These are phyloP conservation scores for Halenospora varia DNA, from an alignment of 495 filamentous ascomycete species.

Conservation along the genomic window DNA sequence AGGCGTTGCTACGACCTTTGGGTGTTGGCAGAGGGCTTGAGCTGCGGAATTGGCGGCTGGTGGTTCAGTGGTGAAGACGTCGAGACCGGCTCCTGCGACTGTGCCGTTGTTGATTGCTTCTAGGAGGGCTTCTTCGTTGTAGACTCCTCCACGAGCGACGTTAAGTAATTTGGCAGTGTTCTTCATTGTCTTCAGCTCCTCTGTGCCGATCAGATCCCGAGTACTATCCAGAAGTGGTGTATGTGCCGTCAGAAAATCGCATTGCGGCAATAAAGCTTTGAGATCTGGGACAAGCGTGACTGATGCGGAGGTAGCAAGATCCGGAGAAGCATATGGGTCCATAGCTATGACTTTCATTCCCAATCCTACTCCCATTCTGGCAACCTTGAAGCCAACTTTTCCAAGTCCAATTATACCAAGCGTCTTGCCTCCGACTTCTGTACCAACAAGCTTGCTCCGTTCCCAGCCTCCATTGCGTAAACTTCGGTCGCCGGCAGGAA, in stretches of 20 bases:
- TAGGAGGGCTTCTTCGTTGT: constrained; percentile 66
- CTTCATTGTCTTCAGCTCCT: constrained; percentile 66
- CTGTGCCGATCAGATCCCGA: constrained; percentile 56
- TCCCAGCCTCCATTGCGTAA: constrained; percentile 65
- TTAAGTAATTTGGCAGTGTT: constrained; percentile 60
- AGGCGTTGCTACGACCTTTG: constrained; percentile 63
- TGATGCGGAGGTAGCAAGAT: constrained; percentile 52
- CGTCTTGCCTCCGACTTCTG: constrained; percentile 67
- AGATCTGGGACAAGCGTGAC: constrained; percentile 52
- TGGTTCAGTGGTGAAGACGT: constrained; percentile 73
- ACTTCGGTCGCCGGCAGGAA: constrained; percentile 53
- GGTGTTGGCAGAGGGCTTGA: constrained; percentile 52
- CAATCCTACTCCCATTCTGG: constrained; percentile 61
- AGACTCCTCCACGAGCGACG: constrained; percentile 69
- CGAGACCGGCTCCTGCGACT: constrained; percentile 68
- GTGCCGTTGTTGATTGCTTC: constrained; percentile 60
- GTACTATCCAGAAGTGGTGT: constrained; percentile 71
- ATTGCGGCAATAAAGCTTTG: constrained; percentile 50
- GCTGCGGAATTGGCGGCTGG: constrained; percentile 48
- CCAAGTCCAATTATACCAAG: constrained; percentile 66
- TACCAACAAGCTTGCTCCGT: constrained; percentile 60
- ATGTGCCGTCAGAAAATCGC: constrained; percentile 72
- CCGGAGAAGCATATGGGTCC: constrained; percentile 63
- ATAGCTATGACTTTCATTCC: constrained; percentile 64
- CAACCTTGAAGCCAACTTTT: constrained; percentile 70